These are phyloP conservation scores for Chlamydomonas sphaeroides DNA, from an alignment of 139 green algal genomes.

Conservation along the genomic window DNA sequence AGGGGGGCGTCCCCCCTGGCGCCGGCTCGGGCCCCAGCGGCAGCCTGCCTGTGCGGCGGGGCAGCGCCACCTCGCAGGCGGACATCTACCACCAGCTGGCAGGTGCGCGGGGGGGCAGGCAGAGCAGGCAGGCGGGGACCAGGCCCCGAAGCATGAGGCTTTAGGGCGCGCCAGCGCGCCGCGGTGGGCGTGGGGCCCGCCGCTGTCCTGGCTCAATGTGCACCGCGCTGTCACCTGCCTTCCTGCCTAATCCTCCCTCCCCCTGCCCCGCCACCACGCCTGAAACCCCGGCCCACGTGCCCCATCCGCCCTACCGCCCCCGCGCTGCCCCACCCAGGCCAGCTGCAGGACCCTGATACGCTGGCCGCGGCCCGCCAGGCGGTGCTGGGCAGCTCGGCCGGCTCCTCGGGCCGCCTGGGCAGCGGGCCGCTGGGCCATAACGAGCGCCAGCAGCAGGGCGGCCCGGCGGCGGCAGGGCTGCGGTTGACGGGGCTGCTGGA, in stretches of 20 bases:
- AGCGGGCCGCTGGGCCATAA: neutral
- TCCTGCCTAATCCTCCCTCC: too few species aligned
- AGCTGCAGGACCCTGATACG: constrained; percentile 42
- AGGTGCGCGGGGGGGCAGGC: neutral
- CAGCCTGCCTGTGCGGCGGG: neutral
- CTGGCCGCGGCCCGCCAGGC: constrained; percentile 36
- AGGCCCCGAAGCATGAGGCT: neutral
- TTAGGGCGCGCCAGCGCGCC: neutral
- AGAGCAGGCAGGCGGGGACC: too few species aligned
- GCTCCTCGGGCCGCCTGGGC: neutral
- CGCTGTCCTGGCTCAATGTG: neutral
- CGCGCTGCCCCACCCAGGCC: too few species aligned
- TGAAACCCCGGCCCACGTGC: neutral
- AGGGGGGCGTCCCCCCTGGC: neutral
- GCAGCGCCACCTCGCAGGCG: neutral
- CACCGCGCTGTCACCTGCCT: neutral
- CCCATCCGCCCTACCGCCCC: neutral
- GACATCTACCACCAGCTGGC: constrained; percentile 43
- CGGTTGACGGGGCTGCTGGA: constrained; percentile 11
- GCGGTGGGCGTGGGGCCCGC: neutral
- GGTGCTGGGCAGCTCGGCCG: constrained; percentile 39
- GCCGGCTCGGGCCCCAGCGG: neutral
- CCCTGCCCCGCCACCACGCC: too few species aligned
- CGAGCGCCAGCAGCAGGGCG: neutral
- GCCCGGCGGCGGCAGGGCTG: neutral